These are phyloP conservation scores for Leccinum huronense DNA, from an alignment of 1,284 basidiomycete species.

Conservation along the genomic window DNA sequence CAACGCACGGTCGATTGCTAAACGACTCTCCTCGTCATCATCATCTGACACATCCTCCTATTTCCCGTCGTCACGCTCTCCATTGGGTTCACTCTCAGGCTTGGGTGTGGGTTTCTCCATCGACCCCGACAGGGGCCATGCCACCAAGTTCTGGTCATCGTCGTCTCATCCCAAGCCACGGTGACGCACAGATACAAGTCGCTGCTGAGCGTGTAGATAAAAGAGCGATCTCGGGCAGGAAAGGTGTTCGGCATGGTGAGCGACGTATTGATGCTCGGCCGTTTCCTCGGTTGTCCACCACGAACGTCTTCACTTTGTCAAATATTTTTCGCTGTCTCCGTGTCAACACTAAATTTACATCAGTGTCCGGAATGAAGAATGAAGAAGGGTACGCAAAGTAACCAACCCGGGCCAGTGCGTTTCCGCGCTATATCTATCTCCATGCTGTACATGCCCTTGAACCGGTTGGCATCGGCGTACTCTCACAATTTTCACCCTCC, in stretches of 20 bases:
- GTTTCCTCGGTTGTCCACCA: conserved; percentile 54
- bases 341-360: conserved; percentile 57
- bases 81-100: conserved; percentile 25
- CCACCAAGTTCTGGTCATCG: conserved; percentile 73
- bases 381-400: neutral
- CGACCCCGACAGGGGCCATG: conserved; percentile 57
- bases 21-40: conserved; percentile 58
- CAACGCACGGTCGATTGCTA: conserved; percentile 81
- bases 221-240: conserved; percentile 73
- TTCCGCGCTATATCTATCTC: conserved; percentile 49
- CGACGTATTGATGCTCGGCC: conserved; percentile 37
- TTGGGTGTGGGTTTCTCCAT: conserved; percentile 42
- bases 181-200: conserved; percentile 73
- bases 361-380: neutral
- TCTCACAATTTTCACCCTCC: conserved; percentile 89
- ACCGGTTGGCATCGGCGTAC: conserved; percentile 85
- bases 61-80: conserved; percentile 35
- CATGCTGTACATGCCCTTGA: conserved; percentile 73
- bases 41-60: conserved; percentile 52
- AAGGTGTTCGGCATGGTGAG: conserved; percentile 76
- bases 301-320: conserved; percentile 72
- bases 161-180: conserved; percentile 83
- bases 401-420: conserved; percentile 52
- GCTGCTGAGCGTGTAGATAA: conserved; percentile 72
- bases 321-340: conserved; percentile 74